Conservation (phyloP, 108 stramenopile genomes). For the Cyclotella baltica region DNA sequence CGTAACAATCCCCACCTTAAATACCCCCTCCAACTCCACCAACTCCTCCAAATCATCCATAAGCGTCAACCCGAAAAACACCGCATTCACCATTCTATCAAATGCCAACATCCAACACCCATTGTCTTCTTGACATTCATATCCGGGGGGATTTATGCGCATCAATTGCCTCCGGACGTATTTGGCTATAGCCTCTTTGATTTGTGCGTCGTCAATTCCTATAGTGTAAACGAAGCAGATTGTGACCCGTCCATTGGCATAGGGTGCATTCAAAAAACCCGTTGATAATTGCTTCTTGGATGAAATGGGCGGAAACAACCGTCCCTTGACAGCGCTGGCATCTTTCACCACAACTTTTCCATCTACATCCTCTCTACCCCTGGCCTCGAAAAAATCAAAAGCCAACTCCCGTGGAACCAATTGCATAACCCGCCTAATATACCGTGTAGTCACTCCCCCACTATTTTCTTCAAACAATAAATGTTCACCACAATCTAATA, state of each 20-base stretch:
- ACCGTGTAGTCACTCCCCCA: neutral
- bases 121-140: conserved; percentile 59
- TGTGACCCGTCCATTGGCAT: conserved; percentile 38
- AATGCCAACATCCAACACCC: conserved; percentile 61
- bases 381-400: conserved; percentile 50
- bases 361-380: conserved; percentile 35
- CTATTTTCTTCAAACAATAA: conserved; percentile 41
- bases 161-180: conserved; percentile 47
- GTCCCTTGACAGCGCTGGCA: conserved; percentile 33
- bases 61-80: conserved; percentile 54
- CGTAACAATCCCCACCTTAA: conserved; percentile 46
- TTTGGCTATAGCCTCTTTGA: conserved; percentile 38
- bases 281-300: conserved; percentile 52
- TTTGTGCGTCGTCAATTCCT: conserved; percentile 39
- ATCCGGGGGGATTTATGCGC: conserved; percentile 50
- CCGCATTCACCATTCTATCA: conserved; percentile 42
- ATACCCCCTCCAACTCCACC: conserved; percentile 26
- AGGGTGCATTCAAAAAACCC: conserved; percentile 57
- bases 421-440: conserved; percentile 40
- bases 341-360: conserved; percentile 30
- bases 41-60: conserved; percentile 46
- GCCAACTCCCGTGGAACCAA: conserved; percentile 44
- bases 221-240: conserved; percentile 55
- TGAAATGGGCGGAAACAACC: conserved; percentile 48
- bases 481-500: conserved; percentile 53